Percentiles rank a stretch among this genome's conserved stretches.
These are phyloP conservation scores for Borovskyia barvae DNA, from an alignment of 208 protist genomes.

Conservation along the genomic window DNA sequence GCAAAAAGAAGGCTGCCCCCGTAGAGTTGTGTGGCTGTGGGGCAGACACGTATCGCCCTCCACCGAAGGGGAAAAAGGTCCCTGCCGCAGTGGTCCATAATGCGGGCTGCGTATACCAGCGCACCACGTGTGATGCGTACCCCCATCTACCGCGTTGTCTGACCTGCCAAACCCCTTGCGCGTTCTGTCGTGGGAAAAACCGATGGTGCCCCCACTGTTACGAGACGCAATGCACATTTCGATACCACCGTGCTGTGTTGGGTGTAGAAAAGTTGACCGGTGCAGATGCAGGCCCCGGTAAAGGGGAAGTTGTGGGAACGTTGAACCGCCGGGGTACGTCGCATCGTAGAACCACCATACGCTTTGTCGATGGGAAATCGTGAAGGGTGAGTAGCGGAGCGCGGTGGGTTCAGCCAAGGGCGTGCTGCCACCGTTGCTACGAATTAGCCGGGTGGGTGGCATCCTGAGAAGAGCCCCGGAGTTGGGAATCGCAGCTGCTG, in stretches of 20 bases:
- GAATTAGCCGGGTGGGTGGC: too few relatives aligned
- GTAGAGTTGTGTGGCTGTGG: slow-evolving; percentile 85
- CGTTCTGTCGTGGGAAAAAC: slow-evolving; percentile 67
- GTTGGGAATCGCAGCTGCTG: too few relatives aligned
- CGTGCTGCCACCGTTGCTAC: too few relatives aligned
- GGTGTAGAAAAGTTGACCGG: slow-evolving; percentile 35
- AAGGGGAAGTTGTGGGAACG: neutral
- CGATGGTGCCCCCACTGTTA: slow-evolving; percentile 89
- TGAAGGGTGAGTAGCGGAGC: neutral
- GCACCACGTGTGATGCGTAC: slow-evolving; percentile 79
- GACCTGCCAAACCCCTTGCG: slow-evolving; percentile 71
- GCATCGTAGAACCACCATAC: slow-evolving; percentile 18
- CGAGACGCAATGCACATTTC: slow-evolving; percentile 70
- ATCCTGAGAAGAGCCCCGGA: too few relatives aligned
- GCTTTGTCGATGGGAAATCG: slow-evolving; percentile 17
- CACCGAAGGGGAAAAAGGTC: slow-evolving; percentile 78
- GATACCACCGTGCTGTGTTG: slow-evolving; percentile 79
- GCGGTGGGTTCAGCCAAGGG: neutral
- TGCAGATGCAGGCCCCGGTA: slow-evolving; percentile 8
- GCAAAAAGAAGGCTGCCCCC: slow-evolving; percentile 69
- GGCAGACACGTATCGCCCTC: slow-evolving; percentile 75
- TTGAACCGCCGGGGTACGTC: neutral
- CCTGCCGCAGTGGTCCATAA: slow-evolving; percentile 57
- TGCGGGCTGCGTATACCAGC: slow-evolving; percentile 73
- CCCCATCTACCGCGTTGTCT: slow-evolving; percentile 73